Percentiles rank a stretch among this genome's conserved stretches.
phyloP scores from a whole-genome alignment of 495 filamentous ascomycete species.

The Penicillium canescens region DNA sequence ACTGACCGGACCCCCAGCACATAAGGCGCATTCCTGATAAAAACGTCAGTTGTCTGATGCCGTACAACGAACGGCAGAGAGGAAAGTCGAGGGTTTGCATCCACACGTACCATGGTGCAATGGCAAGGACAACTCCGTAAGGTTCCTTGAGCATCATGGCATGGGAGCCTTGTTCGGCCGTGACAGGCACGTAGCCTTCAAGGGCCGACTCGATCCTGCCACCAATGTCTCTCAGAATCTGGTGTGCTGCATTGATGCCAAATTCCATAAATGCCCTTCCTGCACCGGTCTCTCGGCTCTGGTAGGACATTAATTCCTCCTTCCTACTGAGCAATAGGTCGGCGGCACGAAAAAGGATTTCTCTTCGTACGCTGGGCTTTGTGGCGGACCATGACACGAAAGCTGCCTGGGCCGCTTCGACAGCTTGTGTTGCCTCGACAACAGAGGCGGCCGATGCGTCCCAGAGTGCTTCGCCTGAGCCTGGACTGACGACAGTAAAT shows the following conservation, averaged over 20 bases:
- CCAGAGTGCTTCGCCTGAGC: too few species aligned
- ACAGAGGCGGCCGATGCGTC: constrained; percentile 57
- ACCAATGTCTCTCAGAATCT: constrained; percentile 71
- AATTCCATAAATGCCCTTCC: constrained; percentile 52
- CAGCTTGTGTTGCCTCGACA: constrained; percentile 60
- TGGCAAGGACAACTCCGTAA: constrained; percentile 75
- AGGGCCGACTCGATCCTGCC: constrained; percentile 62
- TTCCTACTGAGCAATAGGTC: constrained; percentile 63
- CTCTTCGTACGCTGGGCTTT: constrained; percentile 60
- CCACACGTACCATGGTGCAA: constrained; percentile 70
- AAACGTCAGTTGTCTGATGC: too few species aligned
- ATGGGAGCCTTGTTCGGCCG: constrained; percentile 52
- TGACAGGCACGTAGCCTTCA: constrained; percentile 60
- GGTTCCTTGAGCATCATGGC: constrained; percentile 79
- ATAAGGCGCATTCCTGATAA: constrained; percentile 2
- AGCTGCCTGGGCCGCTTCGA: constrained; percentile 61
- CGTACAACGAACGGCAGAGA: too few species aligned
- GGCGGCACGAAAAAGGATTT: constrained; percentile 71
- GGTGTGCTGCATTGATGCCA: constrained; percentile 59
- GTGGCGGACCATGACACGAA: constrained; percentile 70
- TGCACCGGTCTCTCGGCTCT: constrained; percentile 70
- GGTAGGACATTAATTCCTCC: constrained; percentile 62
- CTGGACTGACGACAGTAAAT: too few species aligned
- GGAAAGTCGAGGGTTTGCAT: too few species aligned
- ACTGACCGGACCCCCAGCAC: not conserved